These are phyloP conservation scores for Aspergillus coremiiformis DNA, from an alignment of 495 filamentous ascomycete species.

Conservation along the genomic window DNA sequence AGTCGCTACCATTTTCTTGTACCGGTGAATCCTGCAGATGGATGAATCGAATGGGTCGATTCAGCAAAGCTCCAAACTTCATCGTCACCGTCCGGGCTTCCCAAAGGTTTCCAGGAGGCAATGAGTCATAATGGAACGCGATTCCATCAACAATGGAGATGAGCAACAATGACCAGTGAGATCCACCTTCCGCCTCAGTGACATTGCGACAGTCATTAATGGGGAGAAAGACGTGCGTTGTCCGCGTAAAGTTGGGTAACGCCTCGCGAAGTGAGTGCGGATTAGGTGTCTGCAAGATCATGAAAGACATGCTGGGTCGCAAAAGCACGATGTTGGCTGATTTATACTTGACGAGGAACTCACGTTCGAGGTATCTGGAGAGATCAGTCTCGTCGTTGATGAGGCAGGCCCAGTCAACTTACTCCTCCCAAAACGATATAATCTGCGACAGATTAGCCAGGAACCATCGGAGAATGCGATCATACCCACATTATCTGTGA, in stretches of 20 bases:
- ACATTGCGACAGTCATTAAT: constrained; percentile 84
- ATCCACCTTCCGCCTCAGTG: constrained; percentile 73
- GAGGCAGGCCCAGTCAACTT: constrained; percentile 27
- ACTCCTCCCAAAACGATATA: constrained; percentile 98
- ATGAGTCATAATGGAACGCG: constrained; percentile 93
- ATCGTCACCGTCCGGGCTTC: constrained; percentile 59
- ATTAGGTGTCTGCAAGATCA: constrained; percentile 78
- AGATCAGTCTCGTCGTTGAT: not conserved
- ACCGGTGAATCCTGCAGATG: constrained; percentile 79
- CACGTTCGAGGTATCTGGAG: constrained; percentile 77
- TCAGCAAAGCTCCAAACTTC: constrained; percentile 59
- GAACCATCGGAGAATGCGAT: not conserved
- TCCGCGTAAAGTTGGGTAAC: constrained; percentile 58
- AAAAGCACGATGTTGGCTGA: constrained; percentile 84
- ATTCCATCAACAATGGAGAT: constrained; percentile 83
- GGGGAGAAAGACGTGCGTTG: constrained; percentile 94
- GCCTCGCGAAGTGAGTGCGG: constrained; percentile 56
- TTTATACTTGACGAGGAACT: constrained; percentile 67
- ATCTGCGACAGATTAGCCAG: constrained; percentile 26
- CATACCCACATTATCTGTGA: constrained; percentile 86
- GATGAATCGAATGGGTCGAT: constrained; percentile 56
- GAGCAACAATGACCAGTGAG: constrained; percentile 91
- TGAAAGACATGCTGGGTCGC: constrained; percentile 87
- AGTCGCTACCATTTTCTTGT: constrained; percentile 88
- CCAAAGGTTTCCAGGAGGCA: constrained; percentile 65